Evolutionary conservation across 1,284 basidiomycete species (phyloP).

Genomic region (Fomitiporia mediterranea): DNA sequence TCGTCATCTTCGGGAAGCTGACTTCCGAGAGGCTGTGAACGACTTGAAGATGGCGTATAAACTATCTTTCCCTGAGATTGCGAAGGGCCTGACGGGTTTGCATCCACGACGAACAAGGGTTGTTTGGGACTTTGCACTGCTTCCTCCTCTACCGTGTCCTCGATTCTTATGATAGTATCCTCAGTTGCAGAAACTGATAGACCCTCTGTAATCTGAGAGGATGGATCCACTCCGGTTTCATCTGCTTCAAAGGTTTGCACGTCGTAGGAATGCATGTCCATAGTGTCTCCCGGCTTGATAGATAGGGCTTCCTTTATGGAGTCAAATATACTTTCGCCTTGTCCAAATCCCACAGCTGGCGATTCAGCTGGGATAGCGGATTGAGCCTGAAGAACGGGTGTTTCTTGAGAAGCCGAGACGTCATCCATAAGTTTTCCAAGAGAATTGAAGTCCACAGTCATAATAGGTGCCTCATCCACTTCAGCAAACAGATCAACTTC

Average conservation of each 20-base stretch:
- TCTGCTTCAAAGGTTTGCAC: neutral
- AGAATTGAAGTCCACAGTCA: conserved; percentile 18
- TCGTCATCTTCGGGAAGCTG: conserved; percentile 28
- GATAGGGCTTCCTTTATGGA: conserved; percentile 7
- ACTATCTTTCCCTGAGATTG: conserved; percentile 14
- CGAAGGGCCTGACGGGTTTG: conserved; percentile 30
- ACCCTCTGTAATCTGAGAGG: neutral
- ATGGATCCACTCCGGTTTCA: neutral
- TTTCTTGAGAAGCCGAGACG: neutral
- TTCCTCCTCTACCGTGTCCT: too few species aligned
- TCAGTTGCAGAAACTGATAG: neutral
- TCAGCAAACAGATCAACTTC: conserved; percentile 27
- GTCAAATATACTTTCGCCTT: conserved; percentile 5
- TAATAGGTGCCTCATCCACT: conserved; percentile 24
- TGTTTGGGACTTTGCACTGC: neutral
- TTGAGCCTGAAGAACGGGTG: neutral
- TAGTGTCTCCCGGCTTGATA: neutral
- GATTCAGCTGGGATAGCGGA: neutral
- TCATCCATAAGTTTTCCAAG: conserved; percentile 19
- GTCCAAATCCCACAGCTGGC: neutral
- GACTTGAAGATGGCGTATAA: conserved; percentile 23
- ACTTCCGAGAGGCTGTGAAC: conserved; percentile 23
- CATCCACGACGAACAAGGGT: conserved; percentile 39
- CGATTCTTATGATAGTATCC: neutral
- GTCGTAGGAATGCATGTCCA: neutral